Percentiles rank a stretch among this genome's conserved stretches.
Evolutionary conservation across 108 stramenopile species (phyloP).

Genomic region (Nitzschia sp.): DNA sequence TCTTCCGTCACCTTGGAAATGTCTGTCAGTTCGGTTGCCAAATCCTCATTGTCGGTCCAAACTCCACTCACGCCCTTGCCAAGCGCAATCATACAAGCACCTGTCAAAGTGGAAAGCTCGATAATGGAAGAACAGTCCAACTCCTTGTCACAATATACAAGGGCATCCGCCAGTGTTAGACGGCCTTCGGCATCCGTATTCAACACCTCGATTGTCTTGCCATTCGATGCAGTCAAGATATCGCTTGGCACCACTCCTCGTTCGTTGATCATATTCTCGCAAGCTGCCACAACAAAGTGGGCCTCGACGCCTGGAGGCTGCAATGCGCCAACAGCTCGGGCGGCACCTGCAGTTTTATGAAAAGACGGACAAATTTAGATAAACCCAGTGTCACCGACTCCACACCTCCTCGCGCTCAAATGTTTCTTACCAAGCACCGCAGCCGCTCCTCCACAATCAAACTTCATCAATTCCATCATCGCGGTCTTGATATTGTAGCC

Average conservation of each 20-base stretch:
- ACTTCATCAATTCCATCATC: constrained; percentile 99
- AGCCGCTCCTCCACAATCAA: constrained; percentile 97
- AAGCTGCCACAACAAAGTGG: constrained; percentile 92
- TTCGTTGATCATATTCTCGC: constrained; percentile 96
- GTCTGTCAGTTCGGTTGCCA: constrained; percentile 82
- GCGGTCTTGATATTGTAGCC: constrained; percentile 99
- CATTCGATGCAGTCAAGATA: constrained; percentile 96
- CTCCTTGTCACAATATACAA: constrained; percentile 95
- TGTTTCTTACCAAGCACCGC: constrained; percentile 46
- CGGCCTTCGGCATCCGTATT: constrained; percentile 99
- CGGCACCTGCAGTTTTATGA: constrained; percentile 77
- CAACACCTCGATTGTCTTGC: constrained; percentile 95
- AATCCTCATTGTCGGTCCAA: constrained; percentile 85
- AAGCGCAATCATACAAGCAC: constrained; percentile 89
- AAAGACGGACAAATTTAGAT: background rate
- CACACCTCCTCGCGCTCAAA: background rate
- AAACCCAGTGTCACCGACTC: background rate
- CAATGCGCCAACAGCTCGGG: constrained; percentile 68
- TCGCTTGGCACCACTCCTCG: constrained; percentile 92
- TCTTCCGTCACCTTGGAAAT: constrained; percentile 85
- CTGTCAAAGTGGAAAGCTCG: constrained; percentile 92
- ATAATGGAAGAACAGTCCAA: constrained; percentile 90
- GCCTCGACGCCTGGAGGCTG: constrained; percentile 85
- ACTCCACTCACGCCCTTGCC: constrained; percentile 79
- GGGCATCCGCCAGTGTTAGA: constrained; percentile 95